These are phyloP conservation scores for Kwoniella shivajii DNA, from an alignment of 1,284 basidiomycete genomes.

Conservation along the genomic window DNA sequence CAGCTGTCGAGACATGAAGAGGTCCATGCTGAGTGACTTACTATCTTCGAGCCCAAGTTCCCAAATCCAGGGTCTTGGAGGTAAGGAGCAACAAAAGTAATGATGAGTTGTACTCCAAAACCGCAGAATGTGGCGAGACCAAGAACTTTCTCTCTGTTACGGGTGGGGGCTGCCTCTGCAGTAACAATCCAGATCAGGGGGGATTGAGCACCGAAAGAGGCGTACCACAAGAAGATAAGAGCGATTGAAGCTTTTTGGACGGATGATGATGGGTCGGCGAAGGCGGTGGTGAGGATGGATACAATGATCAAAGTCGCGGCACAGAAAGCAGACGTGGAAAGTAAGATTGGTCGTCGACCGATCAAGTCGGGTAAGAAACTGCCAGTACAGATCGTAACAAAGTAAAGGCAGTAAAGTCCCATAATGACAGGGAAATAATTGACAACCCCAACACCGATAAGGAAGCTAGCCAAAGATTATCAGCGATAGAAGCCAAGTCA, in stretches of 20 bases:
- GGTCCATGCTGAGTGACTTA: neutral
- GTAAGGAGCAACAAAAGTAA: constrained; percentile 18
- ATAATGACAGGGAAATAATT: constrained; percentile 25
- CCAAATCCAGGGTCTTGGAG: constrained; percentile 10
- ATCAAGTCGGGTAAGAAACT: constrained; percentile 21
- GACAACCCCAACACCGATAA: constrained; percentile 23
- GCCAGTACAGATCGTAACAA: constrained; percentile 14
- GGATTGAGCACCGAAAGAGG: constrained; percentile 25
- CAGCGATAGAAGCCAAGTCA: no score
- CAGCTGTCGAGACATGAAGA: neutral
- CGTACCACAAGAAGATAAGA: constrained; percentile 34
- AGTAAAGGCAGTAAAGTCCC: constrained; percentile 20
- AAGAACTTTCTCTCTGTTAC: constrained; percentile 21
- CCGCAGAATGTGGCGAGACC: constrained; percentile 16
- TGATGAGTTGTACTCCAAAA: constrained; percentile 17
- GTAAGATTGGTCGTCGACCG: constrained; percentile 19
- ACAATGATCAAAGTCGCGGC: constrained; percentile 16
- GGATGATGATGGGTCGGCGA: constrained; percentile 10
- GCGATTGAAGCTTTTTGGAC: constrained; percentile 29
- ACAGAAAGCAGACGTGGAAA: constrained; percentile 20
- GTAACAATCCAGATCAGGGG: constrained; percentile 25
- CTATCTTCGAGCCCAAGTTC: constrained; percentile 26
- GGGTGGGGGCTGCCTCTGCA: constrained; percentile 19
- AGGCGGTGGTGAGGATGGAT: constrained; percentile 21
- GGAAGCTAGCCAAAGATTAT: constrained; percentile 2